These are phyloP conservation scores for Solanum clarkiae DNA, from an alignment of 257 asterid genomes.

Conservation along the genomic window DNA sequence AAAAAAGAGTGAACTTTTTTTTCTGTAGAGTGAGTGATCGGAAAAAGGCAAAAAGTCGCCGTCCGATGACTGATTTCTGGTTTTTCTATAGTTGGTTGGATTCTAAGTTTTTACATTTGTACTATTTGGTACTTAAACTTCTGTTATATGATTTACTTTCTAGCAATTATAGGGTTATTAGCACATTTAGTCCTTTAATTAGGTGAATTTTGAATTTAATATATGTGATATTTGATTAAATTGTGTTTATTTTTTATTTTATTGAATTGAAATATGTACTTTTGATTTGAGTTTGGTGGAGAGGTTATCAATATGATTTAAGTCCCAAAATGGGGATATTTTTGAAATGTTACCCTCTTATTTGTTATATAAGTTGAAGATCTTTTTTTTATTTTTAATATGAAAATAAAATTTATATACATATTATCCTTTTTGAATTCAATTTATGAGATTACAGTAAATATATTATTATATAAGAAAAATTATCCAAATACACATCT, in stretches of 20 bases:
- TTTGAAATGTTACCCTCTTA: background rate
- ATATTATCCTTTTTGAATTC: accelerated
- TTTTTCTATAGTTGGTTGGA: background rate
- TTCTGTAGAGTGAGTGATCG: background rate
- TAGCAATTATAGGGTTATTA: background rate
- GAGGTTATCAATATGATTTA: background rate
- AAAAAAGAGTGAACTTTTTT: background rate
- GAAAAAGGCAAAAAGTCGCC: background rate
- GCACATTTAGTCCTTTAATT: background rate
- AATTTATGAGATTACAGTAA: background rate
- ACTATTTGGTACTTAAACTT: background rate
- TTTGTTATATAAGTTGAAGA: background rate
- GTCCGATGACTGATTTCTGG: background rate
- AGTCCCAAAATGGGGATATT: background rate
- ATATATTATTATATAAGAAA: background rate
- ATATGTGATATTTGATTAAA: background rate
- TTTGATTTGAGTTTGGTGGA: background rate
- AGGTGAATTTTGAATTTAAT: background rate
- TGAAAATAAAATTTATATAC: background rate
- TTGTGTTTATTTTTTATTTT: background rate
- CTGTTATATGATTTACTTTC: background rate
- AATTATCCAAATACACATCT: no score
- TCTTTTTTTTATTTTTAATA: background rate
- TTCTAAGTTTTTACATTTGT: background rate
- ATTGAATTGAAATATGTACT: background rate